Percentiles rank a stretch among this genome's conserved stretches.
These are phyloP conservation scores for Phytophthora tubulina DNA, from an alignment of 352 stramenopile species.

Conservation along the genomic window DNA sequence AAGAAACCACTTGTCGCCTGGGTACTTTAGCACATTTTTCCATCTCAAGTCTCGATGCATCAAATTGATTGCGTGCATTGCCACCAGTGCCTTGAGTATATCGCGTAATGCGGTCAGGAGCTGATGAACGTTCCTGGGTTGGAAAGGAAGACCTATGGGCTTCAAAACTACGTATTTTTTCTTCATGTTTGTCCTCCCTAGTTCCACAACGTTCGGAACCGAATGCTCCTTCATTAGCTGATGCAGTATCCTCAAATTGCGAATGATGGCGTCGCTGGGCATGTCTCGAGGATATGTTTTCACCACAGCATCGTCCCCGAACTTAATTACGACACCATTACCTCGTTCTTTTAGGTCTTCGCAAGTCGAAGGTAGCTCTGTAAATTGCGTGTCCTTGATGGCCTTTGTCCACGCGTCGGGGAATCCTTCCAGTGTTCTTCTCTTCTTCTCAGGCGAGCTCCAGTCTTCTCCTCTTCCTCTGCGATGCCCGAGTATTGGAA, in stretches of 20 bases:
- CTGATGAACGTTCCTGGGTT: constrained; percentile 10
- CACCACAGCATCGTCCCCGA: constrained; percentile 24
- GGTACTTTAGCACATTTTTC: constrained; percentile 31
- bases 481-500: too few species aligned
- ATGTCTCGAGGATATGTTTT: constrained; percentile 21
- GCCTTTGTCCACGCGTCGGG: constrained; percentile 25
- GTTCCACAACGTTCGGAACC: constrained; percentile 24
- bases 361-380: constrained; percentile 26
- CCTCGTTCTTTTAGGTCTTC: constrained; percentile 20
- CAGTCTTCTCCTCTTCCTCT: too few species aligned
- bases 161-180: constrained; percentile 19
- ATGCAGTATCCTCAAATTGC: constrained; percentile 19
- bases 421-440: constrained; percentile 13
- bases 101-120: constrained; percentile 26
- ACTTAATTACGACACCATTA: constrained; percentile 23
- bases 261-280: constrained; percentile 15
- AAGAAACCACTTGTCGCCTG: constrained; percentile 19
- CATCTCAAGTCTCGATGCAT: constrained; percentile 34
- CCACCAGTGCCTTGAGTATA: constrained; percentile 30
- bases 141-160: constrained; percentile 15
- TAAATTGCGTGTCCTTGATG: constrained; percentile 30
- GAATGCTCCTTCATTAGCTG: constrained; percentile 13
- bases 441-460: constrained; percentile 3
- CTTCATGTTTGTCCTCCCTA: constrained; percentile 16
- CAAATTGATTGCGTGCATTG: constrained; percentile 24